These are phyloP conservation scores for Strigomonas culicis DNA, from an alignment of 208 protist species.

Conservation along the genomic window DNA sequence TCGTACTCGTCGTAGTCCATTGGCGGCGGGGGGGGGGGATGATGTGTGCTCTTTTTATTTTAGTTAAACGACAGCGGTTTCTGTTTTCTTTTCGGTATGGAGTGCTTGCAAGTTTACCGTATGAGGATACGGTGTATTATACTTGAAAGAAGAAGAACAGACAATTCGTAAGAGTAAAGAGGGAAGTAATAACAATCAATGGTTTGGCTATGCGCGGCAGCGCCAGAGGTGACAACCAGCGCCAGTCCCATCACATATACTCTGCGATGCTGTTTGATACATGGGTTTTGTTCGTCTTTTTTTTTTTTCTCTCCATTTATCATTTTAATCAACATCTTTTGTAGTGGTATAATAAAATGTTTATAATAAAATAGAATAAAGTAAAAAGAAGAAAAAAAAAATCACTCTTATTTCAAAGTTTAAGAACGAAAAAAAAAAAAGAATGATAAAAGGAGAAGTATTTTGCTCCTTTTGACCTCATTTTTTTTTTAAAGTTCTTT, in stretches of 20 bases:
- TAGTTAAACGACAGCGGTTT: neutral
- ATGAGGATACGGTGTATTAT: neutral
- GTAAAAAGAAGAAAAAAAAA: slow-evolving; percentile 8
- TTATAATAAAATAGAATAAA: neutral
- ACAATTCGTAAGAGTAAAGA: neutral
- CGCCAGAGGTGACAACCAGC: neutral
- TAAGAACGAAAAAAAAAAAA: slow-evolving; percentile 8
- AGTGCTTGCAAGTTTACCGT: neutral
- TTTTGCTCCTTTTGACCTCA: neutral
- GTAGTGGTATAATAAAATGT: neutral
- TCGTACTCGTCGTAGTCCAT: slow-evolving; percentile 62
- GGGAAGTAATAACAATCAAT: neutral
- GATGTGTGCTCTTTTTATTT: slow-evolving; percentile 4
- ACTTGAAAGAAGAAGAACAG: neutral
- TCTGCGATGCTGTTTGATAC: too few species aligned
- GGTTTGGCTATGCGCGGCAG: too few species aligned
- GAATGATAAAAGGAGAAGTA: slow-evolving; percentile 4
- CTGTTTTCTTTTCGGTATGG: neutral
- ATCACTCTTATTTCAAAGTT: neutral
- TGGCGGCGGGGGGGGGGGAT: neutral
- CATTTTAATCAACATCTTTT: neutral
- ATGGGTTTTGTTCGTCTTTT: neutral
- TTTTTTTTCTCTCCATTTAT: neutral
- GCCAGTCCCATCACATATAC: neutral
- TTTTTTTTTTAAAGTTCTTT: neutral